A percentile compares a stretch with the other conserved stretches of the same genome.
Conservation (phyloP, 1,284 basidiomycete genomes). For the Sporisorium sorghi region DNA sequence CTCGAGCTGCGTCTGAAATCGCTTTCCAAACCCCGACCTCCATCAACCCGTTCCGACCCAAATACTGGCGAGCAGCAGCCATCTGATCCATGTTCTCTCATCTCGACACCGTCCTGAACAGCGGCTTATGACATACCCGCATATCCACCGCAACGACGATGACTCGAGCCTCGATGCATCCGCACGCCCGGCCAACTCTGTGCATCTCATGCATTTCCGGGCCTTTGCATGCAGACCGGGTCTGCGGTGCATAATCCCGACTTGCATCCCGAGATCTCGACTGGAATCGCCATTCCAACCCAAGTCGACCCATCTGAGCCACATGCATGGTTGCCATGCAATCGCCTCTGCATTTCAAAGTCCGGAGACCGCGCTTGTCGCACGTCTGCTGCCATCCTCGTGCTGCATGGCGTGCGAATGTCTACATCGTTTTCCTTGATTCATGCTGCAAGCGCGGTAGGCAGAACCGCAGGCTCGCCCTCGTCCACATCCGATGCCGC, state of each 20-base stretch:
- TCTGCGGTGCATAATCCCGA: neutral
- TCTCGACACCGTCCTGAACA: neutral
- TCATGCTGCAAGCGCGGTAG: constrained; percentile 28
- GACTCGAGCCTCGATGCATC: neutral
- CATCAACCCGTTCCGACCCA: neutral
- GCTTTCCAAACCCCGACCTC: neutral
- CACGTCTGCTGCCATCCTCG: neutral
- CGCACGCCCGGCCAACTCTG: constrained; percentile 6
- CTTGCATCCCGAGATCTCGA: neutral
- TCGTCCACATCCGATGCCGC: constrained; percentile 9
- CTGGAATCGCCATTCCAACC: neutral
- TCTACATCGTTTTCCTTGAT: neutral
- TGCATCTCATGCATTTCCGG: neutral
- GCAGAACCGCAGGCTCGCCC: constrained; percentile 3
- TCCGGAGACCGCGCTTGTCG: neutral
- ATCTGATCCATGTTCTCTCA: too few relatives aligned
- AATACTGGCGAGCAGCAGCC: too few relatives aligned
- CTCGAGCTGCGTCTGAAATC: neutral
- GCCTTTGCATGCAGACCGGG: neutral
- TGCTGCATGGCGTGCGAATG: constrained; percentile 4
- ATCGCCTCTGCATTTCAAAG: neutral
- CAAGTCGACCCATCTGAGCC: neutral
- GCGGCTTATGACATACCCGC: neutral
- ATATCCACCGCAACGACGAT: neutral
- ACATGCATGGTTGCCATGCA: neutral